Evolutionary conservation across 2,329 filamentous ascomycete genomes (phyloP), one percentile per base, ranked within the genome.

Genomic region (Paraphoma chrysanthemicola): DNA sequence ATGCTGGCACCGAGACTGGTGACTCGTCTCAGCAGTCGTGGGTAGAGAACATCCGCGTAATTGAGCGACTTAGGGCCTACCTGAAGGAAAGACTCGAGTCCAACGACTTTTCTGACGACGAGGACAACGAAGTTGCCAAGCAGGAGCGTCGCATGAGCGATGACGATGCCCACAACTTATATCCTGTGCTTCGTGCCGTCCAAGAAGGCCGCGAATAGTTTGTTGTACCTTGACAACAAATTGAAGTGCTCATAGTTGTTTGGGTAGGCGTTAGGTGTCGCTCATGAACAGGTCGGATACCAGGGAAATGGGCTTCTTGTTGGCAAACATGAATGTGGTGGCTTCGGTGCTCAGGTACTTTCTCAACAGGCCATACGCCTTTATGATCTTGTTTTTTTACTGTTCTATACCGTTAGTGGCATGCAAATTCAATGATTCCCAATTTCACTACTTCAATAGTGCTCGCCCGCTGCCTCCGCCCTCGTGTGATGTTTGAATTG

Each of bases 11-110:
- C 18, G 74, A 76, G 56, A 71, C 72, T 51, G 64, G 66, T 17
- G 73, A 76, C 17, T 63, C 63, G 7, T 71, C 69, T 9, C 83
- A 85, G 59, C 81, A 84, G 61, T 75, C 75, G 5, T 89, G 86
- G 86, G 83, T 88, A 9, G 84, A 87, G 70, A 87, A 88, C 73
- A 85, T 87, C 52, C 84, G 86, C n/a, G 80, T 86, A 9, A 84
- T 89, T 30, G 86, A 88, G 74, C 80, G 81, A 48, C 79, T 89
- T 36, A 81, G 86, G 43, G 81, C 81, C 17, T 85, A 84, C 72
- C 81, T 88, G 63, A 81, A 83, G 53, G 80, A 84, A 47, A 79
- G 83, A 50, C 77, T 89, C 18, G 80, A 85, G 56, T 75, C 77
- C 41, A 82, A 81, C 36, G 83, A 86, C 36, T 87, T 75, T 51